Conservation (phyloP, 2,329 filamentous ascomycete species). For the Xylaria sp. region DNA sequence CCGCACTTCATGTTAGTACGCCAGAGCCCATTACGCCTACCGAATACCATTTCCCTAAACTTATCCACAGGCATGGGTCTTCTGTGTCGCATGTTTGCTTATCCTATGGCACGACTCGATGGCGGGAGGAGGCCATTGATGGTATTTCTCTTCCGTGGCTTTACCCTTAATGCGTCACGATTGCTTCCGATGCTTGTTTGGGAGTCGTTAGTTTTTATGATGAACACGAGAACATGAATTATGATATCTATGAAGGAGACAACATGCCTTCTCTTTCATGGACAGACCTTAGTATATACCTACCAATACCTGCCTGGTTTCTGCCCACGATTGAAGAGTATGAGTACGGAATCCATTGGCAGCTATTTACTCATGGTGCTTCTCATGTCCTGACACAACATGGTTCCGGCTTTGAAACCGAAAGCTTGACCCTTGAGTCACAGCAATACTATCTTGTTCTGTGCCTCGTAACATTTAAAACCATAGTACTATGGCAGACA, state of each 20-base stretch:
- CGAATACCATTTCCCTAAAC: background rate
- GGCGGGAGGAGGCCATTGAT: background rate
- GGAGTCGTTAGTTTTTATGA: background rate
- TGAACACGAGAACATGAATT: constrained; percentile 13
- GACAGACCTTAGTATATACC: background rate
- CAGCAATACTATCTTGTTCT: too few species aligned
- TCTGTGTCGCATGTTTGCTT: background rate
- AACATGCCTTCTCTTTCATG: background rate
- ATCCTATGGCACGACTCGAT: background rate
- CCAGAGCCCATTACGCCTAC: background rate
- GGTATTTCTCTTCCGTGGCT: background rate
- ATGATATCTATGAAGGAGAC: background rate
- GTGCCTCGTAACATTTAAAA: too few species aligned
- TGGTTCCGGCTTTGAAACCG: too few species aligned
- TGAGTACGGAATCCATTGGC: too few species aligned
- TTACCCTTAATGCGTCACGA: background rate
- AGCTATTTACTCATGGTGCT: too few species aligned
- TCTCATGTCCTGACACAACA: too few species aligned
- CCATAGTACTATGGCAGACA: background rate
- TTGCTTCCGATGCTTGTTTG: background rate
- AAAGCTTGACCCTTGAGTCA: too few species aligned
- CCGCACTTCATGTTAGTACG: background rate
- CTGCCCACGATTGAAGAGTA: too few species aligned
- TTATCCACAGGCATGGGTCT: background rate
- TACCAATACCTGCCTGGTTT: too few species aligned